phyloP scores from a whole-genome alignment of 495 filamentous ascomycete species.

The Astrothelium subdiscretum region DNA sequence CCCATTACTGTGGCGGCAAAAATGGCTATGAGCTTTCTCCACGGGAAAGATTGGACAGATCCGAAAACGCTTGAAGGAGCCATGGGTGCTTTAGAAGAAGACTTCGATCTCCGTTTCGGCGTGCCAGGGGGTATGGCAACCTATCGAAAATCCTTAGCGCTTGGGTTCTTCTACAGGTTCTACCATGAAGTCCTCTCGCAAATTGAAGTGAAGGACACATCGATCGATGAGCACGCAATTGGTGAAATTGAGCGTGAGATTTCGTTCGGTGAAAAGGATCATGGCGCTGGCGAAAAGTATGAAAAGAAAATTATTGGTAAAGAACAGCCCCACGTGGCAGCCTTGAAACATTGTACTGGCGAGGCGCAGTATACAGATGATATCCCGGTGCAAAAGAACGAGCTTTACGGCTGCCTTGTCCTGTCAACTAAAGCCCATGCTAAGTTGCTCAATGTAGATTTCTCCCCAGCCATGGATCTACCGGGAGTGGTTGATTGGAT shows the following conservation, averaged over 20 bases:
- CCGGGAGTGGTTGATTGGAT: constrained; percentile 71
- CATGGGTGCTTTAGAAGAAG: constrained; percentile 75
- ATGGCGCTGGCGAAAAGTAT: constrained; percentile 50
- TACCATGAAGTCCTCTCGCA: constrained; percentile 59
- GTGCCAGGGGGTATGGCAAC: constrained; percentile 92
- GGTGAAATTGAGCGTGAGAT: constrained; percentile 56
- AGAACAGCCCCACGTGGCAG: constrained; percentile 74
- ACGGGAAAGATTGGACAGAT: constrained; percentile 69
- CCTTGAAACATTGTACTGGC: constrained; percentile 85
- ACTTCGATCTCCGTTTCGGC: constrained; percentile 75
- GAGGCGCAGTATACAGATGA: constrained; percentile 97
- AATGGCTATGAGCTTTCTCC: constrained; percentile 55
- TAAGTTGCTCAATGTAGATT: constrained; percentile 67
- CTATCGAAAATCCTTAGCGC: constrained; percentile 79
- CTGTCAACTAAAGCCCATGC: constrained; percentile 85
- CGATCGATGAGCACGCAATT: constrained; percentile 48
- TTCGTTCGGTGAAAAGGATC: constrained; percentile 51
- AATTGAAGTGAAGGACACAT: constrained; percentile 32
- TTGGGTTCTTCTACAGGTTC: constrained; percentile 83
- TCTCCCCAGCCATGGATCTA: constrained; percentile 59
- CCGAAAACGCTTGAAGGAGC: constrained; percentile 71
- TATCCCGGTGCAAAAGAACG: constrained; percentile 75
- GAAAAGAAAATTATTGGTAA: constrained; percentile 69
- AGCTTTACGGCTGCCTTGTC: constrained; percentile 78
- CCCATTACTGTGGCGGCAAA: constrained; percentile 74